Conservation (phyloP, 2,329 filamentous ascomycete species). For the Huntiella decipiens region DNA sequence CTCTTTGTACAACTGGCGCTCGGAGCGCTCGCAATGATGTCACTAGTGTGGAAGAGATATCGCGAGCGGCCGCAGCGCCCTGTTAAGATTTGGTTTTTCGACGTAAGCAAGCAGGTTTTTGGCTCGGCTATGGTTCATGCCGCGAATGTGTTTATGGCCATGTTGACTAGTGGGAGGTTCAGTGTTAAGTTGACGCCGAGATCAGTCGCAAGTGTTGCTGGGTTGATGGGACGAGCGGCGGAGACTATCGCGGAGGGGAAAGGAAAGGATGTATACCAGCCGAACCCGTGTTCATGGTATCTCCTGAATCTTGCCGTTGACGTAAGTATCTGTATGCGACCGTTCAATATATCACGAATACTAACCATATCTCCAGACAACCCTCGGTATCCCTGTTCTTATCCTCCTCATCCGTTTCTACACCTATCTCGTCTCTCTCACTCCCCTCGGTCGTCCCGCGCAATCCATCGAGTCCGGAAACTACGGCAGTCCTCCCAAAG, state of each 20-base stretch:
- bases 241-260: constrained; percentile 11
- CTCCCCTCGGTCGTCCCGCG: constrained; percentile 57
- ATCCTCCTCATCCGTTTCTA: constrained; percentile 69
- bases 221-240: constrained; percentile 21
- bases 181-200: constrained; percentile 39
- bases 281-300: constrained; percentile 95
- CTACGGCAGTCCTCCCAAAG: constrained; percentile 68
- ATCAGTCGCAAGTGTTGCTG: constrained; percentile 20
- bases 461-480: constrained; percentile 87
- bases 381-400: constrained; percentile 85
- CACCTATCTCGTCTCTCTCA: constrained; percentile 52
- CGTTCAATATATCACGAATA: background rate
- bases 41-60: constrained; percentile 85
- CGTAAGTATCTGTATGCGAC: constrained; percentile 37
- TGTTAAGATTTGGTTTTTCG: constrained; percentile 93
- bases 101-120: constrained; percentile 92
- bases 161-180: constrained; percentile 79
- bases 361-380: constrained; percentile 43
- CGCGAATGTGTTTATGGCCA: constrained; percentile 87
- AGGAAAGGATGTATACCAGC: constrained; percentile 38
- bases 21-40: constrained; percentile 62
- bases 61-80: constrained; percentile 80
- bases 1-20: constrained; percentile 77
- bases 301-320: constrained; percentile 87
- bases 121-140: constrained; percentile 81